phyloP scores from a whole-genome alignment of 2,329 filamentous ascomycete species.

The Helotiales sp. region DNA sequence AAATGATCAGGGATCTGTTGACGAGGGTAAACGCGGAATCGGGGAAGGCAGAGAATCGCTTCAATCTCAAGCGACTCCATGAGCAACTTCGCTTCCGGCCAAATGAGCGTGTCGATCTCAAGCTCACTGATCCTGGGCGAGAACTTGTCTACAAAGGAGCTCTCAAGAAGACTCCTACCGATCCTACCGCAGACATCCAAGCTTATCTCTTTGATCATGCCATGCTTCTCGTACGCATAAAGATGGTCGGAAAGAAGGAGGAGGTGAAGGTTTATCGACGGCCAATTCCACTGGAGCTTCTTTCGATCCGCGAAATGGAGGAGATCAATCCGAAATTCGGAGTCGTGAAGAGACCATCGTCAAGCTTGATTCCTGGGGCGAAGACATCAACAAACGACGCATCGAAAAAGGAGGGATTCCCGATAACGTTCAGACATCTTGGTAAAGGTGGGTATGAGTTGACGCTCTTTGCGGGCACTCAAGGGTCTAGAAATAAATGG shows the following conservation, averaged over 20 bases:
- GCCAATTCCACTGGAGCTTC: conserved; percentile 90
- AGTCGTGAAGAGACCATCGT: conserved; percentile 83
- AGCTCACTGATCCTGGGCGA: conserved; percentile 89
- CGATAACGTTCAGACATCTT: conserved; percentile 94
- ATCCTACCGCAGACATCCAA: conserved; percentile 81
- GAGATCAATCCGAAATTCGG: conserved; percentile 85
- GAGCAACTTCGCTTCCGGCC: conserved; percentile 89
- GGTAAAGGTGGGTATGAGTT: conserved; percentile 95
- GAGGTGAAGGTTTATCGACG: conserved; percentile 93
- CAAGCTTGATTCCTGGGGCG: conserved; percentile 73
- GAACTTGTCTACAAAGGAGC: conserved; percentile 93
- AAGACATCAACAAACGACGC: conserved; percentile 56
- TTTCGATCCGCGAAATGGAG: conserved; percentile 96
- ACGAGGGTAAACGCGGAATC: conserved; percentile 91
- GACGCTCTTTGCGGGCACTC: conserved; percentile 84
- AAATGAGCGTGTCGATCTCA: conserved; percentile 90
- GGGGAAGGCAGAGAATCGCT: conserved; percentile 96
- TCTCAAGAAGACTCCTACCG: conserved; percentile 89
- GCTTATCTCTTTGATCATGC: conserved; percentile 97
- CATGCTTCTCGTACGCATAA: conserved; percentile 86
- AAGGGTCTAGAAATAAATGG: conserved; percentile 91
- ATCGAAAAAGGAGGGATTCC: conserved; percentile 79
- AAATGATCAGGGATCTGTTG: conserved; percentile 84
- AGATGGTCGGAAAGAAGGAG: conserved; percentile 89
- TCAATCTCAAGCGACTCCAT: conserved; percentile 91